These are phyloP conservation scores for Citrus maxima DNA, from an alignment of 345 rosid genomes.

Conservation along the genomic window DNA sequence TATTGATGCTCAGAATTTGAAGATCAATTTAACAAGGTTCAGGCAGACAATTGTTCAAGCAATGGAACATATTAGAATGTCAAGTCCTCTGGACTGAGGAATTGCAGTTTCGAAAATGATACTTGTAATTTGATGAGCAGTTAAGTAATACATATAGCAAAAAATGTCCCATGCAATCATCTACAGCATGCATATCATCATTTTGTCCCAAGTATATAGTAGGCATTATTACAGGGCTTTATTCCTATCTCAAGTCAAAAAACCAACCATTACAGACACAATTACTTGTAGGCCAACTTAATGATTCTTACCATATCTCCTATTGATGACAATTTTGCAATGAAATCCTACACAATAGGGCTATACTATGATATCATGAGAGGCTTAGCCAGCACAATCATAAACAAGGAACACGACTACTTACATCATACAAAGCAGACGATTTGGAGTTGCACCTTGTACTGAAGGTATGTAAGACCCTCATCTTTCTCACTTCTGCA, in stretches of 20 bases:
- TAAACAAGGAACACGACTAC: neutral
- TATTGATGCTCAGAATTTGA: constrained; percentile 29
- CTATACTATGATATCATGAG: neutral
- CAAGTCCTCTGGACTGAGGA: neutral
- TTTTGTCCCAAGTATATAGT: neutral
- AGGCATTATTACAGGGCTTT: neutral
- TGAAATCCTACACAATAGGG: neutral
- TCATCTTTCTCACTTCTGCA: constrained; percentile 51
- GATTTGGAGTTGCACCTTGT: constrained; percentile 18
- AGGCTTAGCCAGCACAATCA: neutral
- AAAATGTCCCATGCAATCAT: neutral
- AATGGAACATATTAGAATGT: constrained; percentile 13
- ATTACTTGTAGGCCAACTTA: neutral
- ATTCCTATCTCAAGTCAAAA: neutral
- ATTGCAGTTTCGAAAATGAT: neutral
- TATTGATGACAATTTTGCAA: neutral
- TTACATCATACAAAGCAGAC: constrained; percentile 20
- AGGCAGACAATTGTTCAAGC: constrained; percentile 29
- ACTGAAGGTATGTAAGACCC: constrained; percentile 45
- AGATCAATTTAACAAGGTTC: constrained; percentile 29
- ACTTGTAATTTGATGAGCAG: neutral
- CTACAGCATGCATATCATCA: neutral
- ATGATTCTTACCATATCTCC: neutral
- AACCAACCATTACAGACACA: neutral
- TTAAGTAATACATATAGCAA: neutral